These are phyloP conservation scores for Casaregolazyma suthepensis DNA, from an alignment of 1,139 yeast species.

Conservation along the genomic window DNA sequence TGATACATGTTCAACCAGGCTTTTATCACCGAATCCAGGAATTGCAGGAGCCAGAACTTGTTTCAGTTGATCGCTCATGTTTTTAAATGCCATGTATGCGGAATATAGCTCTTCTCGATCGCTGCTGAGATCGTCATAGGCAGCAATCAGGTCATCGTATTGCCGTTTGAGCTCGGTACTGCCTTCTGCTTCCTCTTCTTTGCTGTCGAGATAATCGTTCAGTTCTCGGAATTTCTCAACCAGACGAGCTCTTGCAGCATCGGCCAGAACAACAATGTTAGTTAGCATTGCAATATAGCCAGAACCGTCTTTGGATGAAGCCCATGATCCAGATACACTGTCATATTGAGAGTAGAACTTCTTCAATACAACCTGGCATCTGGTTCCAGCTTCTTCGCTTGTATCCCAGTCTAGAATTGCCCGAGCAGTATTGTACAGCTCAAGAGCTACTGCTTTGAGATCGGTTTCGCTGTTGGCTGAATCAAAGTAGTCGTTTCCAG, in stretches of 20 bases:
- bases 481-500: slow-evolving; percentile 4
- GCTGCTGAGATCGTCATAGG: neutral
- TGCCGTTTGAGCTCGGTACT: neutral
- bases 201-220: neutral
- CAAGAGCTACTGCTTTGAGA: slow-evolving; percentile 1
- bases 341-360: slow-evolving; percentile 3
- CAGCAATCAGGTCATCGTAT: slow-evolving; percentile 1
- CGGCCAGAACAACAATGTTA: slow-evolving; percentile 2
- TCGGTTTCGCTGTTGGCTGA: neutral
- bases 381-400: slow-evolving; percentile 3
- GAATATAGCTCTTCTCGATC: neutral
- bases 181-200: slow-evolving; percentile 2
- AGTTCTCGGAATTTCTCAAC: neutral
- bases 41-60: neutral
- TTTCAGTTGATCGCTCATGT: neutral
- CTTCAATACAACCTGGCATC: neutral
- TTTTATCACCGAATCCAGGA: neutral
- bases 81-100: neutral
- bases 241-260: slow-evolving; percentile 5
- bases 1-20: slow-evolving; percentile 2
- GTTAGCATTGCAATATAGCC: slow-evolving; percentile 5
- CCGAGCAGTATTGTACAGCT: neutral
- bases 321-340: neutral
- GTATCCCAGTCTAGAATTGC: slow-evolving; percentile 5
- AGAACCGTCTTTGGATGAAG: neutral